Evolutionary conservation across 2,329 filamentous ascomycete genomes (phyloP).

Genomic region (Huntiella savannae): DNA sequence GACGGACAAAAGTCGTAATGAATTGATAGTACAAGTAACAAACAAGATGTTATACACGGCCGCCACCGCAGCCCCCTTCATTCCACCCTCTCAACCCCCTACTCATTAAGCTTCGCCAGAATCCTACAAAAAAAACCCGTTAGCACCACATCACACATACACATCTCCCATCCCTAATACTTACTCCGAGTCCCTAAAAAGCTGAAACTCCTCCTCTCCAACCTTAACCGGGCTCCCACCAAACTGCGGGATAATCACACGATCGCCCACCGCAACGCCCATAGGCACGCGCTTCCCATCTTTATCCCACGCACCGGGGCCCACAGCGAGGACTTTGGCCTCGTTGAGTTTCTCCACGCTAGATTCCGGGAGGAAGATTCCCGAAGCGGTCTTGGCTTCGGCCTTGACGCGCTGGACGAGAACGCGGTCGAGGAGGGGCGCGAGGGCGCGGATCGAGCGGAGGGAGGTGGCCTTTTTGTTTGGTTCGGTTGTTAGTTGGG

Average conservation of each 20-base stretch:
- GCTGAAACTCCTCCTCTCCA: slow-evolving; percentile 84
- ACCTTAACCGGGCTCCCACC: slow-evolving; percentile 93
- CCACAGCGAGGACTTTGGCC: slow-evolving; percentile 87
- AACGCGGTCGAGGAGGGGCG: slow-evolving; percentile 91
- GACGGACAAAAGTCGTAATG: not conserved
- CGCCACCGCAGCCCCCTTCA: not conserved
- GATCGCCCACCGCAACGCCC: slow-evolving; percentile 68
- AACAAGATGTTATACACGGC: not conserved
- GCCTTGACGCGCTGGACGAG: slow-evolving; percentile 96
- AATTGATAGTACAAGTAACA: not conserved
- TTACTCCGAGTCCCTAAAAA: slow-evolving; percentile 97
- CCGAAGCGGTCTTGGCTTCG: slow-evolving; percentile 85
- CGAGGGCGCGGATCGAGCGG: slow-evolving; percentile 88
- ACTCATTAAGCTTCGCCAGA: slow-evolving; percentile 98
- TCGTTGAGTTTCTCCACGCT: slow-evolving; percentile 97
- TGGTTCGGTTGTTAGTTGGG: not conserved
- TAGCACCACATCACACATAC: not conserved
- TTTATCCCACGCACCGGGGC: slow-evolving; percentile 71
- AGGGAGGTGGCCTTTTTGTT: slow-evolving; percentile 45
- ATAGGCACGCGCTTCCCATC: slow-evolving; percentile 75
- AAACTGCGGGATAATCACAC: slow-evolving; percentile 91
- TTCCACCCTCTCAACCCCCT: slow-evolving; percentile 13
- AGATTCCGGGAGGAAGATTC: slow-evolving; percentile 94
- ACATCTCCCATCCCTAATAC: slow-evolving; percentile 21
- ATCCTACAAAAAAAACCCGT: slow-evolving; percentile 38